Conservation (phyloP, 2,329 filamentous ascomycete genomes). For the Cladosporium sp. region DNA sequence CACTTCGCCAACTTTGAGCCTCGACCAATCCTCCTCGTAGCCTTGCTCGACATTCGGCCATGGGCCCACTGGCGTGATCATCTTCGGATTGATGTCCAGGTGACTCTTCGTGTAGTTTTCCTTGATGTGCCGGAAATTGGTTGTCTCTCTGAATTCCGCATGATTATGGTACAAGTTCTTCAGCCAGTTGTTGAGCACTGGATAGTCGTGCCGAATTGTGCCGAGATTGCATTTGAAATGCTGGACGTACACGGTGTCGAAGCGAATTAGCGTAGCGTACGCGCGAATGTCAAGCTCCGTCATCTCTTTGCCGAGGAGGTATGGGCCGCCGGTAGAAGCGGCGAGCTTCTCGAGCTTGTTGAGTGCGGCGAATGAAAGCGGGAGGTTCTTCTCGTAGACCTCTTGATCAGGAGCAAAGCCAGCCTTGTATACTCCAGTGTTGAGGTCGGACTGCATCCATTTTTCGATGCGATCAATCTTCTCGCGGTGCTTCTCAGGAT, state of each 20-base stretch:
- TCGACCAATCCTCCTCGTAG: slow-evolving; percentile 45
- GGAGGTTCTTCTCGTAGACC: slow-evolving; percentile 49
- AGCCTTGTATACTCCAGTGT: slow-evolving; percentile 55
- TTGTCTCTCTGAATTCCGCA: slow-evolving; percentile 52
- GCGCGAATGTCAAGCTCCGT: slow-evolving; percentile 56
- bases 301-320: slow-evolving; percentile 48
- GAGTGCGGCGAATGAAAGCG: slow-evolving; percentile 52
- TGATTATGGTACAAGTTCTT: slow-evolving; percentile 53
- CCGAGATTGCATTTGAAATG: slow-evolving; percentile 64
- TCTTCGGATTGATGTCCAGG: slow-evolving; percentile 52
- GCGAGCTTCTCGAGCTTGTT: slow-evolving; percentile 52
- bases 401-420: slow-evolving; percentile 54
- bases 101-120: slow-evolving; percentile 61
- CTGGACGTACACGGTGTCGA: slow-evolving; percentile 50
- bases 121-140: slow-evolving; percentile 62
- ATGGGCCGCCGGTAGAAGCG: slow-evolving; percentile 46
- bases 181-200: slow-evolving; percentile 55
- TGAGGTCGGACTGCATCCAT: slow-evolving; percentile 53
- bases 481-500: slow-evolving; percentile 43
- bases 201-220: slow-evolving; percentile 52
- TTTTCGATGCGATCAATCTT: slow-evolving; percentile 48
- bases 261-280: slow-evolving; percentile 53
- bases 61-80: slow-evolving; percentile 58
- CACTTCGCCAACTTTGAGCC: slow-evolving; percentile 44
- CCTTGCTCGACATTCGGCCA: slow-evolving; percentile 52